A percentile compares a stretch with the other conserved stretches of the same genome.
phyloP scores from a whole-genome alignment of 179 eudicot species.

The Beta corolliflora region DNA sequence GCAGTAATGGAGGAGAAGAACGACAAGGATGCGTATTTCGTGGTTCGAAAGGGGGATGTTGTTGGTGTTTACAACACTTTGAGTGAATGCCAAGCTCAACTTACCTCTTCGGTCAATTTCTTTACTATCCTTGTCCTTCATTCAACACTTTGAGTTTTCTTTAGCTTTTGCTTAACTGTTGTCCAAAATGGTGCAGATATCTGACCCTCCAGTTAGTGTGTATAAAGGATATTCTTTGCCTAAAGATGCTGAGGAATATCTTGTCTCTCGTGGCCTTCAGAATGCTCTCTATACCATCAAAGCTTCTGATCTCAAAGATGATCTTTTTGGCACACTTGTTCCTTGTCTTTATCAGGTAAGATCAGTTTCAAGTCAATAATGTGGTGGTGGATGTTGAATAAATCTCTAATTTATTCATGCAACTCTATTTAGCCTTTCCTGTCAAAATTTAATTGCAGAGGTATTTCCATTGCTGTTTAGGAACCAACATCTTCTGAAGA shows the following conservation, averaged over 20 bases:
- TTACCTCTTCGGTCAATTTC: constrained; percentile 67
- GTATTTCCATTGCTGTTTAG: constrained; percentile 36
- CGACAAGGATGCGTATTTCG: constrained; percentile 63
- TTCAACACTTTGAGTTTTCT: too few relatives aligned
- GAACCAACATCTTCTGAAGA: constrained; percentile 51
- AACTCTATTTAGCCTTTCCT: background rate
- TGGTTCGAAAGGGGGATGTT: constrained; percentile 85
- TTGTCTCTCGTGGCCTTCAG: constrained; percentile 70
- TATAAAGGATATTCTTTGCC: constrained; percentile 77
- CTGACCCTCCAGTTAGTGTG: constrained; percentile 91
- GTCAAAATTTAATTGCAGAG: constrained; percentile 16
- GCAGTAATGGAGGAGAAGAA: constrained; percentile 47
- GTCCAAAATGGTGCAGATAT: constrained; percentile 42
- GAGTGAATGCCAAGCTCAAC: constrained; percentile 88
- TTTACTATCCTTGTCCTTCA: background rate
- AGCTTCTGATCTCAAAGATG: constrained; percentile 74
- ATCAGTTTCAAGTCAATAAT: background rate
- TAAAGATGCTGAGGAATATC: constrained; percentile 70
- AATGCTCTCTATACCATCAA: constrained; percentile 84
- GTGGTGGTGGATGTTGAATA: background rate
- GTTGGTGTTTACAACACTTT: constrained; percentile 81
- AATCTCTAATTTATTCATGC: background rate
- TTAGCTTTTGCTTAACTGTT: background rate
- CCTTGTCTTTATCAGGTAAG: constrained; percentile 76
- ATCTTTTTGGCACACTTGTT: constrained; percentile 72